These are phyloP conservation scores for Elsinoe batatas DNA, from an alignment of 2,329 filamentous ascomycete species.

Conservation along the genomic window DNA sequence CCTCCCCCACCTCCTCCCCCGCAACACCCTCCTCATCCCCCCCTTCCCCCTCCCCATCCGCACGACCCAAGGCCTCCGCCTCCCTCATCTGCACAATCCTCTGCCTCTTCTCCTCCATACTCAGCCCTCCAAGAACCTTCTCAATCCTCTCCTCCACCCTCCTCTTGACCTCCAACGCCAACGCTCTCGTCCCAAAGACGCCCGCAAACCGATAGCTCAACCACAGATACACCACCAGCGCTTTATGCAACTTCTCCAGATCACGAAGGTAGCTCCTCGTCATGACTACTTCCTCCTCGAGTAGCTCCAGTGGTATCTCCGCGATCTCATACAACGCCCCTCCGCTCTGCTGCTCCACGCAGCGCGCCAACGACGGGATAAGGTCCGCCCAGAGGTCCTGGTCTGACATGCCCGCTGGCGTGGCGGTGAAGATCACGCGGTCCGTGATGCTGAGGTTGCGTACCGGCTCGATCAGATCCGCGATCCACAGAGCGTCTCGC, in stretches of 20 bases:
- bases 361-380: conserved; percentile 55
- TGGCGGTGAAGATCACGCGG: conserved; percentile 62
- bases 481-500: conserved; percentile 53
- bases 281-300: conserved; percentile 48
- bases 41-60: background rate
- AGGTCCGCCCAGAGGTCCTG: conserved; percentile 35
- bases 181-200: conserved; percentile 62
- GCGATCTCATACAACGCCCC: conserved; percentile 63
- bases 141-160: conserved; percentile 70
- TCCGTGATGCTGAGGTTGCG: conserved; percentile 59
- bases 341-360: conserved; percentile 56
- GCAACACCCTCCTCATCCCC: background rate
- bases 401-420: conserved; percentile 55
- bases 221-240: conserved; percentile 82
- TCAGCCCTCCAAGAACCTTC: conserved; percentile 36
- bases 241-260: conserved; percentile 71
- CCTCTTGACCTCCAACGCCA: conserved; percentile 70
- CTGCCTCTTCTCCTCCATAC: conserved; percentile 3
- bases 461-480: conserved; percentile 65
- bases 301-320: conserved; percentile 59
- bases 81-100: background rate
- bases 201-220: conserved; percentile 80
- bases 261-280: conserved; percentile 50
- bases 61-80: background rate
- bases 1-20: background rate